Evolutionary conservation across 306 rosid species (phyloP), one percentile per base, ranked within the genome.

Genomic region (Argentina anserina): DNA sequence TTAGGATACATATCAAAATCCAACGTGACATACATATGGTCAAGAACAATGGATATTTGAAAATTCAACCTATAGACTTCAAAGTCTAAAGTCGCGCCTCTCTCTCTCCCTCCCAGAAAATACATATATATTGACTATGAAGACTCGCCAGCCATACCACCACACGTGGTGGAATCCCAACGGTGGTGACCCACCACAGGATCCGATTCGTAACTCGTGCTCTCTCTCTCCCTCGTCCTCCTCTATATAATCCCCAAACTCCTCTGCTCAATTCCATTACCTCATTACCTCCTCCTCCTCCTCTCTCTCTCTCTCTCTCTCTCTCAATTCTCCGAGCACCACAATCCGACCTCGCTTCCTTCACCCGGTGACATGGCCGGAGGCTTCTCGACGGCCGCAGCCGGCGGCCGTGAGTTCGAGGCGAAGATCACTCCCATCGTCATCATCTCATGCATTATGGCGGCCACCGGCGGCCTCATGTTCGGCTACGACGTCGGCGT

Each of bases 401-500:
- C 78, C 74, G 83, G 53, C 4, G 53, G 70, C 14, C 41, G 33
- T 15, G 90, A 82, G 20, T 87, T 84, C 31, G 98, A 93, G 78
- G 96, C 98, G 20, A 93, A 90, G 86, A 82, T 90, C 80, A 90
- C 98, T 9, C 96, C 92, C 17, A 82, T 89, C 43, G 93, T 93
- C 74, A 72, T 93, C 25, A 81, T 91, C 65, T 93, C 92, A n/a
- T 91, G 94, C 71, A 70, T 90, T 3, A 84, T 90, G 93, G 98
- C 97, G 0, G 92, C 98, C 47, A 93, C 97, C 28, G 98, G 93
- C 13, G 98, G 98, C 14, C 98, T 90, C 77, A 90, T 90, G 92
- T 93, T 93, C 47, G 98, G 98, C 23, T 90, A 90, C 73, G 92
- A 88, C 26, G 70, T 92, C 2, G 98, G 98, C 15, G 84, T 93